A percentile compares a stretch with the other conserved stretches of the same genome.
Evolutionary conservation across 306 rosid species (phyloP).

Genomic region (Sesbania bispinosa): DNA sequence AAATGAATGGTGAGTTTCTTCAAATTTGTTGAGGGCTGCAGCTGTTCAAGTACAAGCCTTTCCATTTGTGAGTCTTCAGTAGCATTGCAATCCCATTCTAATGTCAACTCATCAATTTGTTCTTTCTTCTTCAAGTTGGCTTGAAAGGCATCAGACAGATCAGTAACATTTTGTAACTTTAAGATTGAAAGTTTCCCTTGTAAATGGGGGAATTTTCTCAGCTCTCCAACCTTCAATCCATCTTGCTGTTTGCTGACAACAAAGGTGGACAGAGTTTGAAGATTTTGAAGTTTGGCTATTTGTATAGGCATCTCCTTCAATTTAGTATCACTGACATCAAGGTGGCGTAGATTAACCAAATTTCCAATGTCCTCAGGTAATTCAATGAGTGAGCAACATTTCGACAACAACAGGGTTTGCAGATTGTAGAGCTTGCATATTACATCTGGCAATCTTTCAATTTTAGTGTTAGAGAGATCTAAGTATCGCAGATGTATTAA

Average conservation of each 20-base stretch:
- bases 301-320: neutral
- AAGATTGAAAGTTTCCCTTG: neutral
- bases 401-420: constrained; percentile 6
- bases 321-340: neutral
- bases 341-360: neutral
- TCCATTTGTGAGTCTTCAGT: neutral
- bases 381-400: neutral
- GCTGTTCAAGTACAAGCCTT: neutral
- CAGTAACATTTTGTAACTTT: constrained; percentile 5
- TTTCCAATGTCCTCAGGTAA: neutral
- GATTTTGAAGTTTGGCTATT: neutral
- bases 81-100: neutral
- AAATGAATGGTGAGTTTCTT: neutral
- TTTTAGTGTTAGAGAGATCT: neutral
- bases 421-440: constrained; percentile 16
- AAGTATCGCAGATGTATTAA: constrained; percentile 29
- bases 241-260: neutral
- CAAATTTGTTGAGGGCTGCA: constrained; percentile 3
- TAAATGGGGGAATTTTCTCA: neutral
- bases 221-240: neutral
- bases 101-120: neutral
- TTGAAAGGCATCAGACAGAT: neutral
- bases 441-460: neutral
- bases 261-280: constrained; percentile 2
- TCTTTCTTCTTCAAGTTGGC: neutral